phyloP scores from a whole-genome alignment of 2,329 filamentous ascomycete species.

The Colletotrichum melonis region DNA sequence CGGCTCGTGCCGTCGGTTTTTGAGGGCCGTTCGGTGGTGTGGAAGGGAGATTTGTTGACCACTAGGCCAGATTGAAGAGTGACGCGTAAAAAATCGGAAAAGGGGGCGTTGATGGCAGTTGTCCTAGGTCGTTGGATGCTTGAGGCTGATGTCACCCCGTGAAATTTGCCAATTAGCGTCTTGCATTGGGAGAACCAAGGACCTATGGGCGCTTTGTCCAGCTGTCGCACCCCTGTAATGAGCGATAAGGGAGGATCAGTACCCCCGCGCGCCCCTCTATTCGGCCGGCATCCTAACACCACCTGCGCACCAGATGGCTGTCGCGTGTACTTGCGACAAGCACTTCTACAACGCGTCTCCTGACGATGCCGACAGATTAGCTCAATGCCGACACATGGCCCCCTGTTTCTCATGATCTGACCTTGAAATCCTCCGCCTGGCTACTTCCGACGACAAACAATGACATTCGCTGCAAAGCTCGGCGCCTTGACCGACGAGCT shows the following conservation, averaged over 20 bases:
- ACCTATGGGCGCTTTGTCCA: slow-evolving; percentile 14
- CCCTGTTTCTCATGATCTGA: not conserved
- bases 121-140: slow-evolving; percentile 23
- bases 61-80: slow-evolving; percentile 18
- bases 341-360: slow-evolving; percentile 2
- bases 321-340: slow-evolving; percentile 2
- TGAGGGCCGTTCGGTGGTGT: slow-evolving; percentile 19
- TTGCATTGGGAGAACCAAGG: not conserved
- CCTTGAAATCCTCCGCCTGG: not conserved
- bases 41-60: slow-evolving; percentile 17
- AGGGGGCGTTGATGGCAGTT: slow-evolving; percentile 28
- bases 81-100: slow-evolving; percentile 33
- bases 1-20: slow-evolving; percentile 30
- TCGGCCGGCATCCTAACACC: not conserved
- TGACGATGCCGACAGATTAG: not conserved
- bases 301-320: not conserved
- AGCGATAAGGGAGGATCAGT: slow-evolving; percentile 23
- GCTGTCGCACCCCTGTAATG: slow-evolving; percentile 28
- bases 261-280: slow-evolving; percentile 25
- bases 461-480: slow-evolving; percentile 78
- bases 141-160: slow-evolving; percentile 35
- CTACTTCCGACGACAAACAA: slow-evolving; percentile 47
- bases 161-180: slow-evolving; percentile 34
- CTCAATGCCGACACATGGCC: not conserved
- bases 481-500: slow-evolving; percentile 77